Evolutionary conservation across 805 yeast genomes (phyloP).

Genomic region (Candida palmyrensis): DNA sequence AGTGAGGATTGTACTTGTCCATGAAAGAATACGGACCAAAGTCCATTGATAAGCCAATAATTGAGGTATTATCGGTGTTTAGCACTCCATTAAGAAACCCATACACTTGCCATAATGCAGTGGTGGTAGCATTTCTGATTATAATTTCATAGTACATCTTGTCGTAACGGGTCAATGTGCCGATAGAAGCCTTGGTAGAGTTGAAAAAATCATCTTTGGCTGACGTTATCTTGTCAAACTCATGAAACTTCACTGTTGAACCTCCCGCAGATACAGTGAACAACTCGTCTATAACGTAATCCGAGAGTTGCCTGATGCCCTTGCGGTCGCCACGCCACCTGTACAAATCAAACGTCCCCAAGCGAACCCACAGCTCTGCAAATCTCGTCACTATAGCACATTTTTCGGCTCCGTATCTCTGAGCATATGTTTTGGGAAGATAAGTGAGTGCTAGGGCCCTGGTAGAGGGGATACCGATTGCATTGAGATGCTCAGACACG

Average conservation of each 20-base stretch:
- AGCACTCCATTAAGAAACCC: slow-evolving; percentile 93
- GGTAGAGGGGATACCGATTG: slow-evolving; percentile 82
- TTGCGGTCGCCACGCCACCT: slow-evolving; percentile 65
- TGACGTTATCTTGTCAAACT: slow-evolving; percentile 19
- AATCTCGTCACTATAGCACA: slow-evolving; percentile 84
- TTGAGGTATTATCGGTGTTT: slow-evolving; percentile 90
- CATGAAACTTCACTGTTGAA: slow-evolving; percentile 15
- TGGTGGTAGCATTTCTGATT: slow-evolving; percentile 66
- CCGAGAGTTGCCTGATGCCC: slow-evolving; percentile 59
- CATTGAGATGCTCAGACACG: slow-evolving; percentile 74
- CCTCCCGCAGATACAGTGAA: slow-evolving; percentile 31
- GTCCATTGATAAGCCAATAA: slow-evolving; percentile 84
- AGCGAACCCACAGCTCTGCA: slow-evolving; percentile 81
- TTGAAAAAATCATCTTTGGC: slow-evolving; percentile 16
- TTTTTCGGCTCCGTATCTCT: slow-evolving; percentile 63
- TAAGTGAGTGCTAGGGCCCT: slow-evolving; percentile 71
- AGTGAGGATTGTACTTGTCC: slow-evolving; percentile 78
- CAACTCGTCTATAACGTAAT: slow-evolving; percentile 66
- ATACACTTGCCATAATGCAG: slow-evolving; percentile 85
- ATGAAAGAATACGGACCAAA: slow-evolving; percentile 93
- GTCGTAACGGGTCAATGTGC: slow-evolving; percentile 55
- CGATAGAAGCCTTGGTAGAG: slow-evolving; percentile 17
- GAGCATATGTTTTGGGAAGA: slow-evolving; percentile 74
- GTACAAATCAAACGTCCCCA: slow-evolving; percentile 85
- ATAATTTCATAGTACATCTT: slow-evolving; percentile 67